Base-by-base conservation (phyloP, 305 asterid species). In the Rubia tinctorum region DNA sequence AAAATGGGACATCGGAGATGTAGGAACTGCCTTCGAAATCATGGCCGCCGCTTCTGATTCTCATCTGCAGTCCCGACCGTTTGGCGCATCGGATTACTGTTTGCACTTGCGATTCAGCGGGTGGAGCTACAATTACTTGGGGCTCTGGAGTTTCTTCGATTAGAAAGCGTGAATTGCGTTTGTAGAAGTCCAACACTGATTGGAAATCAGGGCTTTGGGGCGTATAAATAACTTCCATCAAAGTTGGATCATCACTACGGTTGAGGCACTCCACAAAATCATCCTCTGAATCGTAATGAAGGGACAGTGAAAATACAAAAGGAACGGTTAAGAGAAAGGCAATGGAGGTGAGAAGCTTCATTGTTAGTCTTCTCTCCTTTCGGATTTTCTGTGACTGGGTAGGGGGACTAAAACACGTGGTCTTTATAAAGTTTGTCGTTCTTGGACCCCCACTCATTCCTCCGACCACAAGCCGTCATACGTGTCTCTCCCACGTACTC, bases 31-130 rank as follows among this genome's bases (percentile, higher is more conserved):
- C 74, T 30, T 27, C 74, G 23, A 55, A 71, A 17, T 71, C 74
- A 58, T 71, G 74, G 49, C 74, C 74, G n/a, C 74, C 74, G 62
- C 74, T 71, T 15, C 74, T 30, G 10, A 71, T 45, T 58, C 65
- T 71, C 55, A 71, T 71, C 17, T 55, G 39, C 20, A 71, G 6
- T 1, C 23, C 17, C 25, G 27, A 25, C 0, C 20, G 4, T 18
- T 14, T 62, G 17, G 40, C 43, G 43, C 67, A 62, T 62, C 15
- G 34, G 67, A 62, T 14, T 18, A 62, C 67, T 30, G 43, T 27
- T 62, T 62, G 42, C 9, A 62, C 67, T 27, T 62, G 43, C 7
- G 67, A 62, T 30, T 30, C 67, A 4, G 27, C 13, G 20, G 8
- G 13, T 62, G 67, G 67, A 30, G 43, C 67, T 14, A 62, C 67